Evolutionary conservation across 495 filamentous ascomycete genomes (phyloP), one percentile per base, ranked within the genome.

Genomic region (Aspergillus nidulans): DNA sequence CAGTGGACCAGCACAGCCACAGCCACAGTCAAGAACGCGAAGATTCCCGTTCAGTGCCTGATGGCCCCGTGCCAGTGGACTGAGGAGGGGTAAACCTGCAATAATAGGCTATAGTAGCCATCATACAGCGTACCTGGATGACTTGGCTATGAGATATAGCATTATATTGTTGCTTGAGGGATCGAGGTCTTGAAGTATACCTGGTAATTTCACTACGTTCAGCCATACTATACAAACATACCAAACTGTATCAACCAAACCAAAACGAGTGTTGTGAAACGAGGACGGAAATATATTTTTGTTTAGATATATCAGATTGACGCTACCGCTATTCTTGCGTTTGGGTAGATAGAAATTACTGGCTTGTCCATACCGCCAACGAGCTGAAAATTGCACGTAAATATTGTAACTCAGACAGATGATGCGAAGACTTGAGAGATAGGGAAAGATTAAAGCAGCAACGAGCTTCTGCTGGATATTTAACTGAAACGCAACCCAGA

Each of bases 21-120:
- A 58, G 45, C 56, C 56, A 53, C 56, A 49, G 41, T 38, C 49
- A 50, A 40, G 32, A 15, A 45, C 51, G 51, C 50, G 55, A 43
- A 28, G 15, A 19, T 45, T 49, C 48, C 50, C 43, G 55, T 46
- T 32, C 28, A 24, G 25, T 41, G 18, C 21, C 23, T 42, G 34
- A 23, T 19, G 3, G 24, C 32, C 26, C 26, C 38, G 21, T 25
- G 15, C 25, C 15, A 19, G 28, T 52, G 23, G 36, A 4, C 13
- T 16, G 28, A 30, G 45, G 24, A 36, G 42, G 42, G 21, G 42
- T 45, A 26, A 45, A n/a, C 4, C 21, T 45, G 4, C 30, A 34
- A 34, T 34, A 34, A 34, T 34, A n/a, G 42, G 42, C 13, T 8
- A 45, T 45, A 45, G 23, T 26, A 45, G 13, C 7, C 13, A 13